Percentiles rank a stretch among this genome's conserved stretches.
phyloP scores from a whole-genome alignment of 2,329 filamentous ascomycete genomes.

The Harringtonia aguacate region DNA sequence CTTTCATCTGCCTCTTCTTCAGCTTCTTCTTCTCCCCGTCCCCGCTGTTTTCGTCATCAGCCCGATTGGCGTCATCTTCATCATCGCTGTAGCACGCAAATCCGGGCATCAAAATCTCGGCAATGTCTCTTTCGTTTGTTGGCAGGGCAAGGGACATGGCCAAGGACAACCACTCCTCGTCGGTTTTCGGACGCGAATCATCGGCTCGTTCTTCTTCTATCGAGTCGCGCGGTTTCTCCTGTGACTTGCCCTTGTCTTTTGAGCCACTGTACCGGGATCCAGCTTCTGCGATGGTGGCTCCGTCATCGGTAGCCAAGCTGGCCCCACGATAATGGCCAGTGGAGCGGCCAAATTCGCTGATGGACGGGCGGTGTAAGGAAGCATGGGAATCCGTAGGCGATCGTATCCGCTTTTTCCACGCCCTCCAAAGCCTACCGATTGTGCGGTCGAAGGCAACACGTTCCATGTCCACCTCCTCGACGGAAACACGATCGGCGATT shows the following conservation, averaged over 20 bases:
- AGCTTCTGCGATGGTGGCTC: too few species aligned
- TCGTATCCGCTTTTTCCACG: constrained; percentile 82
- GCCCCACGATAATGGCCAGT: neutral
- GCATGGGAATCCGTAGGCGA: constrained; percentile 38
- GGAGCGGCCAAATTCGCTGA: constrained; percentile 31
- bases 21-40: constrained; percentile 6
- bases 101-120: constrained; percentile 72
- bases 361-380: constrained; percentile 36
- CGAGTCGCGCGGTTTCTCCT: too few species aligned
- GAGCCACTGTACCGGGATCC: too few species aligned
- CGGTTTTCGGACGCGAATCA: neutral
- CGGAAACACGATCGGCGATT: constrained; percentile 57
- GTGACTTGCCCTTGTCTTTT: too few species aligned
- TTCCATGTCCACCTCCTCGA: constrained; percentile 88
- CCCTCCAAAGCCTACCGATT: constrained; percentile 81
- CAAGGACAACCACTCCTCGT: constrained; percentile 28
- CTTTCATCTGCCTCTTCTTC: constrained; percentile 20
- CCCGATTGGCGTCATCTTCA: constrained; percentile 54
- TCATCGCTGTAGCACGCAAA: constrained; percentile 53
- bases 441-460: constrained; percentile 83
- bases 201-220: too few species aligned
- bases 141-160: constrained; percentile 60
- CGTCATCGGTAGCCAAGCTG: neutral
- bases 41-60: constrained; percentile 17
- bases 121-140: constrained; percentile 53